Percentiles rank a stretch among this genome's conserved stretches.
These are phyloP conservation scores for Colletotrichum cordylinicola DNA, from an alignment of 2,329 filamentous ascomycete genomes.

Conservation along the genomic window DNA sequence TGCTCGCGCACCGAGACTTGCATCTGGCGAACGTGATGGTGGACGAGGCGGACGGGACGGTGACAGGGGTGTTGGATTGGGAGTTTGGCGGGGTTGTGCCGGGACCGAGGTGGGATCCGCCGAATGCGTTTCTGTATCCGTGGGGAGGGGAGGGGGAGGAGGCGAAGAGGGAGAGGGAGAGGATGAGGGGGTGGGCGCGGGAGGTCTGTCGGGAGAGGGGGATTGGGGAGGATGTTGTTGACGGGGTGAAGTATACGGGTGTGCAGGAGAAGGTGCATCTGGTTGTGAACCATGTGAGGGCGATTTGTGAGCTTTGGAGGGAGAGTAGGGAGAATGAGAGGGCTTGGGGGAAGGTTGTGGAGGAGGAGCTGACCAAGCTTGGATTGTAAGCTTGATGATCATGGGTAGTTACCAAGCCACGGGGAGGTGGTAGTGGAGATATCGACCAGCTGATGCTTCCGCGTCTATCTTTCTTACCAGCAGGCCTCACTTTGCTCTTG, in stretches of 20 bases:
- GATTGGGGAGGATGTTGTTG: background rate
- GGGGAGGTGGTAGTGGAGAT: too few species aligned
- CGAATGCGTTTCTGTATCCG: conserved; percentile 1
- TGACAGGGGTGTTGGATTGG: conserved; percentile 48
- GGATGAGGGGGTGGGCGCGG: background rate
- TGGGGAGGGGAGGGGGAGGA: background rate
- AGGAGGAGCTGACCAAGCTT: background rate
- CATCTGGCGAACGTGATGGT: conserved; percentile 44
- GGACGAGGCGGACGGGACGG: conserved; percentile 32
- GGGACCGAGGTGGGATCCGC: conserved; percentile 1
- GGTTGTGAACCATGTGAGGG: background rate
- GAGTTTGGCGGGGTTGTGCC: conserved; percentile 31
- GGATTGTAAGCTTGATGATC: too few species aligned
- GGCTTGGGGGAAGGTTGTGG: background rate
- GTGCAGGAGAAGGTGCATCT: background rate
- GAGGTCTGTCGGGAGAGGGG: background rate
- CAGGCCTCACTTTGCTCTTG: too few species aligned
- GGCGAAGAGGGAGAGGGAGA: background rate
- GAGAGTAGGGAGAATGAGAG: background rate
- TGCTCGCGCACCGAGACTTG: conserved; percentile 42
- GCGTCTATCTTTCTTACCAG: too few species aligned
- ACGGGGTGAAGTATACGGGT: background rate
- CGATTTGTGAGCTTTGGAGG: background rate
- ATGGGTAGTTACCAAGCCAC: too few species aligned
- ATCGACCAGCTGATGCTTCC: too few species aligned